These are phyloP conservation scores for Fusarium sp. DNA, from an alignment of 2,329 filamentous ascomycete genomes.

Conservation along the genomic window DNA sequence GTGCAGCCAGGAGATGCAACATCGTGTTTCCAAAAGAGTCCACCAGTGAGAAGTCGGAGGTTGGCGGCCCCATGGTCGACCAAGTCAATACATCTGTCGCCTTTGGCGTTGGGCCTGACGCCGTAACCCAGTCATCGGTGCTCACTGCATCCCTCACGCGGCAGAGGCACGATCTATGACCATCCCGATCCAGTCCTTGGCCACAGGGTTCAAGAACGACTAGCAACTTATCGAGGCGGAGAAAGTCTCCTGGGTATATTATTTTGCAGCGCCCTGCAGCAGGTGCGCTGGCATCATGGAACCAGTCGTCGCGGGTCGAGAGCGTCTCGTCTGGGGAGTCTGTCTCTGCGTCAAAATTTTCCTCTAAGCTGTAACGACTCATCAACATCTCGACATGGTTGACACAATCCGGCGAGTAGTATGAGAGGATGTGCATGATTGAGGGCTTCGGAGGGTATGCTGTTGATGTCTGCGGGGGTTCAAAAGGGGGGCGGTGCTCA, in stretches of 20 bases:
- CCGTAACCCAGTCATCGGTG: not conserved
- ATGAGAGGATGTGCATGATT: no score
- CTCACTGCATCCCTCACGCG: not conserved
- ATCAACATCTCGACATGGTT: no score
- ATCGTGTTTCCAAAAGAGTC: not conserved
- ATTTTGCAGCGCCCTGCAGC: not conserved
- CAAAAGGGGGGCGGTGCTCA: no score
- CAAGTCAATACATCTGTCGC: not conserved
- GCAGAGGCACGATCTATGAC: not conserved
- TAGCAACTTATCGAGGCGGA: not conserved
- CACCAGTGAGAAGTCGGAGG: not conserved
- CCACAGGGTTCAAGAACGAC: not conserved
- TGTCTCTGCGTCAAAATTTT: no score
- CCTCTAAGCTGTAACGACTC: no score
- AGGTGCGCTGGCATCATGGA: not conserved
- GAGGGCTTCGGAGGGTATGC: no score
- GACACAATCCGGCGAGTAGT: no score
- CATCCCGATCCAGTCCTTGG: not conserved
- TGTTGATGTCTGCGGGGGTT: no score
- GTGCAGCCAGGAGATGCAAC: not conserved
- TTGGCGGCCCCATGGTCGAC: no score
- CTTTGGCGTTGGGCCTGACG: not conserved
- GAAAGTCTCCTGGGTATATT: no score
- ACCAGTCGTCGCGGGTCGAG: not conserved
- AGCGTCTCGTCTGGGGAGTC: no score